Conservation (phyloP, 768 basidiomycete species). For the Suillus alpinus region DNA sequence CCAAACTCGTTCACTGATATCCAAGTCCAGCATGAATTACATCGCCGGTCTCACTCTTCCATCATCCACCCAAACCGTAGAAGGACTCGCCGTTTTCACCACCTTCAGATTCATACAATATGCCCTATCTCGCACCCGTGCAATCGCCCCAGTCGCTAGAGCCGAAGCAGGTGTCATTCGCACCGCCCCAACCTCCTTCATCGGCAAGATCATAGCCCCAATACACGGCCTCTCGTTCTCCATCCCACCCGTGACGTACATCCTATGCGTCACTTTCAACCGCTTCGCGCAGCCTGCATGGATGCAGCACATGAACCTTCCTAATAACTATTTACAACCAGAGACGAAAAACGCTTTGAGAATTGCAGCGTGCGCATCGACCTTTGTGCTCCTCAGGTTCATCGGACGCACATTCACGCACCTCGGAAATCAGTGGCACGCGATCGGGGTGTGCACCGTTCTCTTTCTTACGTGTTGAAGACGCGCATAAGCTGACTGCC, state of each 20-base stretch:
- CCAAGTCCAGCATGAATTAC: conserved; percentile 15
- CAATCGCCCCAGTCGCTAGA: conserved; percentile 1
- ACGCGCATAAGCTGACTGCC: neutral
- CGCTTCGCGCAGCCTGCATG: conserved; percentile 34
- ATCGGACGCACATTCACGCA: conserved; percentile 12
- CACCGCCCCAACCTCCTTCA: conserved; percentile 12
- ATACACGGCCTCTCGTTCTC: conserved; percentile 22
- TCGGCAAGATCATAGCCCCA: conserved; percentile 26
- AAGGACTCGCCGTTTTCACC: conserved; percentile 23
- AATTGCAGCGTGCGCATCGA: conserved; percentile 24
- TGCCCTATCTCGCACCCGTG: conserved; percentile 10
- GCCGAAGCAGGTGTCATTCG: conserved; percentile 20
- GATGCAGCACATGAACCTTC: conserved; percentile 28
- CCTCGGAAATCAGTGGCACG: conserved; percentile 30
- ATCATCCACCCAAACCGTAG: conserved; percentile 16
- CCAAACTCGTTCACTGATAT: conserved; percentile 16
- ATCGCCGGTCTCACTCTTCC: conserved; percentile 22
- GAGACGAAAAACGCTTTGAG: conserved; percentile 23
- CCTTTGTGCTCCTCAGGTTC: conserved; percentile 17
- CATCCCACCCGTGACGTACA: conserved; percentile 28
- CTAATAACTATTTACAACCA: conserved; percentile 18
- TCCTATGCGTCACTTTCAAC: conserved; percentile 24
- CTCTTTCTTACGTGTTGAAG: neutral
- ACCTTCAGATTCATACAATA: conserved; percentile 25
- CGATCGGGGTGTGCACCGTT: conserved; percentile 26